Evolutionary conservation across 1,284 basidiomycete genomes (phyloP), one percentile per base, ranked within the genome.

Genomic region (Cryptococcus neoformans): DNA sequence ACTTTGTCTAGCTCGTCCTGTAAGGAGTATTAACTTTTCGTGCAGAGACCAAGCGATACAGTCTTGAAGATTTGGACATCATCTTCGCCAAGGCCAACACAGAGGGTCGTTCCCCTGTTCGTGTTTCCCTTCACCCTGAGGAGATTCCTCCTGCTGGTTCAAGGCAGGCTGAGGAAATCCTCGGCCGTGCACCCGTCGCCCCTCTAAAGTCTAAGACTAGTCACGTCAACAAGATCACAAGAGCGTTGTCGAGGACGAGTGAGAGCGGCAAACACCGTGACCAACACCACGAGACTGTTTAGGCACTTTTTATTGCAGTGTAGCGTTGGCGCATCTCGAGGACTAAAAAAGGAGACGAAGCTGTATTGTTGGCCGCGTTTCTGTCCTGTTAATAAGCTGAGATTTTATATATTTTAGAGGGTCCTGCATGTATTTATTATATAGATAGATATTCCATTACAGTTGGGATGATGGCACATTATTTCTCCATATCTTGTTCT

Each of bases 31-130:
- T 14, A 51, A 55, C 51, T 67, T 54, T 67, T 64, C 58, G 71
- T 69, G 62, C 72, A 34, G 72, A 74, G 58, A 70, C 67, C 3
- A 69, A 70, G 51, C 53, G 54, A 47, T 63, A 64, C 50, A 63
- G 63, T 0, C 60, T 74, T 9, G 70, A 72, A 57, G 64, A 69
- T 50, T 61, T 72, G 41, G 72, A 73, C 49, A 53, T 73, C 44
- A 65, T 72, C 62, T 73, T 73, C 42, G 70, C 72, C 7, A 41
- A 63, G 7, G 70, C 62, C 0, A 57, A 73, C 57, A 54, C 63
- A 14, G 57, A 68, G 44, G 45, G 57, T 28, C 47, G 47, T 21
- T 60, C 40, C 47, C 68, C 71, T 34, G 71, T 73, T 49, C 55
- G 54, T 36, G 59, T 70, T 36, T 63, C 59, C 3, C 44, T 53